These are phyloP conservation scores for Chrysanthemum makinoi DNA, from an alignment of 129 eudicot genomes.

Conservation along the genomic window DNA sequence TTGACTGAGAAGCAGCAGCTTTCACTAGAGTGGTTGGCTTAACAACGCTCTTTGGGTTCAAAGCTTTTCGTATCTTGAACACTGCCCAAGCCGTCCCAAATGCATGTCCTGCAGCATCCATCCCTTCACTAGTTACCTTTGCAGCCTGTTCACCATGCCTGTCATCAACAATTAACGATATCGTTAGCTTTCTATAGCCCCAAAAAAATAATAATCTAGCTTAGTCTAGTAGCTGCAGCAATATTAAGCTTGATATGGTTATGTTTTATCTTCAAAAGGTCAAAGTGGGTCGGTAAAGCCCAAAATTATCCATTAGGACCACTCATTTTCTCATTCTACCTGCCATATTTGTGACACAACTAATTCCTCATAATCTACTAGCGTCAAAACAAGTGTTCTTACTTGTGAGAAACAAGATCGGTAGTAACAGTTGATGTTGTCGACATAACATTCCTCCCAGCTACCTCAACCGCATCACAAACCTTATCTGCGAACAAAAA, in stretches of 20 bases:
- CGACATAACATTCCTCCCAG: conserved; percentile 84
- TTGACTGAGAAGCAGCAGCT: conserved; percentile 47
- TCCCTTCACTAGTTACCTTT: conserved; percentile 66
- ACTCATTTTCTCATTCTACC: no score
- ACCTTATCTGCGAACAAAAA: conserved; percentile 51
- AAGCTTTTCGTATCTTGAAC: conserved; percentile 77
- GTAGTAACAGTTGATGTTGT: conserved; percentile 76
- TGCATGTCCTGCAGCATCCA: conserved; percentile 83
- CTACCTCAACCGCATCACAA: conserved; percentile 84
- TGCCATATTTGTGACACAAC: not conserved
- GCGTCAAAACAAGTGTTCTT: not conserved
- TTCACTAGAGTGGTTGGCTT: conserved; percentile 62
- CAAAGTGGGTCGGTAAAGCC: not conserved
- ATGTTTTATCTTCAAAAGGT: no score
- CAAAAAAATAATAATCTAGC: not conserved
- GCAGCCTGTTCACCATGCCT: conserved; percentile 92
- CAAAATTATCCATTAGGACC: not conserved
- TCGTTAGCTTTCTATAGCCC: not conserved
- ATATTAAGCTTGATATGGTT: no score
- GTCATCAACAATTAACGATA: conserved; percentile 17
- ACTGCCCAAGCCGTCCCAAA: conserved; percentile 94
- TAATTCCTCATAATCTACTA: not conserved
- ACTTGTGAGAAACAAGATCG: conserved; percentile 81
- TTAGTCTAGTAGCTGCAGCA: not conserved
- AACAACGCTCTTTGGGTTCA: conserved; percentile 66